phyloP scores from a whole-genome alignment of 257 asterid species.

The Gentiana dahurica region DNA sequence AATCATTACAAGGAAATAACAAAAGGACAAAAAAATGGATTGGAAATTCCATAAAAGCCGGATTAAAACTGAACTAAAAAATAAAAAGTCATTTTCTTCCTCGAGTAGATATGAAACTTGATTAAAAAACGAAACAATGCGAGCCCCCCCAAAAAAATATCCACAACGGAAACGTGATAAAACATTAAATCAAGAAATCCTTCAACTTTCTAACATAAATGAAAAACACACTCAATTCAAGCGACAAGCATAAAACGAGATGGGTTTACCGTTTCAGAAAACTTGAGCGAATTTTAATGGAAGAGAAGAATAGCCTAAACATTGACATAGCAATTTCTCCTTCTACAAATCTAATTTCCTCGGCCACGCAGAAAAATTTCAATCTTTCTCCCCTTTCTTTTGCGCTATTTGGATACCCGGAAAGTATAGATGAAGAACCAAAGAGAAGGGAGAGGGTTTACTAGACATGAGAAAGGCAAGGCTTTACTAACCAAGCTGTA shows the following conservation, averaged over 20 bases:
- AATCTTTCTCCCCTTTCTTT: neutral
- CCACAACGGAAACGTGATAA: neutral
- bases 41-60: neutral
- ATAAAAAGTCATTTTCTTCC: neutral
- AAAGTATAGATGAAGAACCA: neutral
- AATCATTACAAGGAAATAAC: too few species aligned
- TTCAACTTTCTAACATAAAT: too few species aligned
- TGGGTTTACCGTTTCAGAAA: slow-evolving; percentile 7
- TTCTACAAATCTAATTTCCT: neutral
- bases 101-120: neutral
- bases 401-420: too few species aligned
- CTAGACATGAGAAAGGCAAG: neutral
- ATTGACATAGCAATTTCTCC: neutral
- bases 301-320: slow-evolving; percentile 9
- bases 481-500: neutral
- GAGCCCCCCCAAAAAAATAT: neutral
- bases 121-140: neutral
- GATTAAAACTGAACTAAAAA: neutral
- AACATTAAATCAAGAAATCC: slow-evolving; percentile 1
- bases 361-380: too few species aligned
- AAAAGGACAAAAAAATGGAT: neutral
- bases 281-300: slow-evolving; percentile 10
- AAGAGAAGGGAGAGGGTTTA: slow-evolving; percentile 6
- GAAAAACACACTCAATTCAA: neutral
- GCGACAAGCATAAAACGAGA: neutral